Evolutionary conservation across 495 filamentous ascomycete species (phyloP), one percentile per base, ranked within the genome.

Genomic region (Xanthoparmelia taractica): DNA sequence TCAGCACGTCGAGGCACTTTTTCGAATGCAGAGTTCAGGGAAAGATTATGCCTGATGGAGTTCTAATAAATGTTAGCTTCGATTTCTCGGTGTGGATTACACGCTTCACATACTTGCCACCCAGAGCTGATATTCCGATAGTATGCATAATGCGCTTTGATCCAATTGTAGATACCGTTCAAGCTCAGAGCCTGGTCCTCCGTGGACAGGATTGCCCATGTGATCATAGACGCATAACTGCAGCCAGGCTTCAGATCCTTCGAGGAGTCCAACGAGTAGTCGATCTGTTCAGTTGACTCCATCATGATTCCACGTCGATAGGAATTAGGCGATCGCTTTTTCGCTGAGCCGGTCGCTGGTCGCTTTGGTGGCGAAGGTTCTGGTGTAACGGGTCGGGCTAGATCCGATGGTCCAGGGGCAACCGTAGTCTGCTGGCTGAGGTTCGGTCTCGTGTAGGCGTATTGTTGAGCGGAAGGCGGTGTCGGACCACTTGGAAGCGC

Each of bases 141-240:
- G 72, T 92, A 97, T 0, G 94, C 86, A 71, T 96, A 98, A 64
- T 87, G 84, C 1, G 85, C 84, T 73, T 82, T 91, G 69, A 98
- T 97, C 78, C 86, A 97, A 55, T 85, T 83, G 73, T 98, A 98
- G 64, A 98, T 98, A 61, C 86, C 90, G 68, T 84, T 85, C 58
- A 98, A 76, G 17, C 91, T 96, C 40, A 95, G 79, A 75, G 93
- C 90, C 75, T 96, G 85, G 59, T 96, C 92, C 7, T 83, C 78
- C 31, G 85, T 90, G 34, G 84, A 85, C 61, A 96, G 83, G 60
- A 98, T 96, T 3, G 94, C 95, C 74, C 96, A 92, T 15, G 90
- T 92, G 71, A 98, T 98, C 78, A 98, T 82, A 69, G 94, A 87
- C n/a, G 94, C 91, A 74, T 98, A 98, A 73, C 92, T 97, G 75